Conservation (phyloP, 2,329 filamentous ascomycete genomes). For the Colletotrichum higginsianum region DNA sequence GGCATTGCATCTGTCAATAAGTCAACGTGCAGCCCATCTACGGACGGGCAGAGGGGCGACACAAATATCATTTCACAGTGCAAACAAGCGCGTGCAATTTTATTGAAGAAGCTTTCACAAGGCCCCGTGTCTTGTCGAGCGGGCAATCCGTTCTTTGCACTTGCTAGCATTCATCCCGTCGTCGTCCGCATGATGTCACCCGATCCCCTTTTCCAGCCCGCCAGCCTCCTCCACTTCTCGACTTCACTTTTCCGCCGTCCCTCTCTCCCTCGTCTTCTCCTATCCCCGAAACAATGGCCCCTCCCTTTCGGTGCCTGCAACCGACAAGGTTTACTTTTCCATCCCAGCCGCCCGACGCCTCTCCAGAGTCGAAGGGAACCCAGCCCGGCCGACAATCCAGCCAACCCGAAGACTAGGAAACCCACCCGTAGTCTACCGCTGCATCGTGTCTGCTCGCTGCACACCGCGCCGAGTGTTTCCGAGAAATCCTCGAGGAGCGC, state of each 20-base stretch:
- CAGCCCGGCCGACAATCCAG: background rate
- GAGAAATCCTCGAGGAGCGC: slow-evolving; percentile 44
- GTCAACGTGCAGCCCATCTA: background rate
- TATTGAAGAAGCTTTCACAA: background rate
- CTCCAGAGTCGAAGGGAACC: background rate
- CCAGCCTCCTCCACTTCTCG: background rate
- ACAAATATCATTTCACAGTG: background rate
- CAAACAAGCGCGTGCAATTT: too few species aligned
- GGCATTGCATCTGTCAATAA: background rate
- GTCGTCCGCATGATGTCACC: slow-evolving; percentile 19
- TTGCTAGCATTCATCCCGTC: background rate
- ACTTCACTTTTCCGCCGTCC: slow-evolving; percentile 3
- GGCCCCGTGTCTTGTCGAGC: too few species aligned
- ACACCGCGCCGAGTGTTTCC: slow-evolving; percentile 41
- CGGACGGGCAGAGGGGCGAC: background rate
- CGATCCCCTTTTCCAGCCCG: background rate
- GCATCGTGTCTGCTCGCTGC: slow-evolving; percentile 24
- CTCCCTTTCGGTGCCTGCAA: slow-evolving; percentile 1
- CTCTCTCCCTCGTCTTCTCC: background rate
- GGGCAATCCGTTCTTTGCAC: background rate
- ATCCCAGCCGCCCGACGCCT: slow-evolving; percentile 3
- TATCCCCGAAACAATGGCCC: slow-evolving; percentile 7
- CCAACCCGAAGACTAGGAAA: background rate
- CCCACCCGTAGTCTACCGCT: slow-evolving; percentile 13
- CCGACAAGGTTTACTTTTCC: slow-evolving; percentile 16